Conservation (phyloP, 352 stramenopile genomes). For the Saprolegnia diclina region DNA sequence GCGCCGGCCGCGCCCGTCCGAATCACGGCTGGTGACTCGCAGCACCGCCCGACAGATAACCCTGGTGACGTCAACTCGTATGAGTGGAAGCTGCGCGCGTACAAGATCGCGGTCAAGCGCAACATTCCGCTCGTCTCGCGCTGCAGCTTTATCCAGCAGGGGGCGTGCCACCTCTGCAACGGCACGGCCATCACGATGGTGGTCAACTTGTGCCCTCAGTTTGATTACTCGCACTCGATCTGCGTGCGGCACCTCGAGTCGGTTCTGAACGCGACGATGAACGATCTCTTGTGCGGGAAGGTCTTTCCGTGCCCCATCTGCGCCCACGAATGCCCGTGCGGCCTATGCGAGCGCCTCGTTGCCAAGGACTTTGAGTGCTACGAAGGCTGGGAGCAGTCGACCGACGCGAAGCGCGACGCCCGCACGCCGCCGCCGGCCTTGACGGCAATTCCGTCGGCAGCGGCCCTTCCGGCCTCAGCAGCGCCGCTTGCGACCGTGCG, state of each 20-base stretch:
- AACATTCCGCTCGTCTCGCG: slow-evolving; percentile 21
- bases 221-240: slow-evolving; percentile 23
- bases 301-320: slow-evolving; percentile 18
- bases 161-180: slow-evolving; percentile 21
- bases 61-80: not conserved
- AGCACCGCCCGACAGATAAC: not conserved
- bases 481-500: slow-evolving; percentile 3
- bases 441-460: not conserved
- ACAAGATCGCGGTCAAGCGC: slow-evolving; percentile 18
- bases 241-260: slow-evolving; percentile 16
- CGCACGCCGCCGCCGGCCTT: not conserved
- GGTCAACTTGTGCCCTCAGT: slow-evolving; percentile 21
- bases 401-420: not conserved
- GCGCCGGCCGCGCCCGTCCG: not conserved
- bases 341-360: slow-evolving; percentile 5
- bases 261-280: not conserved
- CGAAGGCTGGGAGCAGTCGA: slow-evolving; percentile 2
- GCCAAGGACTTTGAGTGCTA: slow-evolving; percentile 10
- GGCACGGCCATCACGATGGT: not conserved
- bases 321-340: slow-evolving; percentile 12
- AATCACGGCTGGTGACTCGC: not conserved
- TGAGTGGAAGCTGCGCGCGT: slow-evolving; percentile 20
- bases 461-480: not conserved
- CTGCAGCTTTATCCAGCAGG: slow-evolving; percentile 26
- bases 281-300: not conserved